Evolutionary conservation across 129 eudicot species (phyloP), one percentile per base, ranked within the genome.

Genomic region (Lactuca sativa): DNA sequence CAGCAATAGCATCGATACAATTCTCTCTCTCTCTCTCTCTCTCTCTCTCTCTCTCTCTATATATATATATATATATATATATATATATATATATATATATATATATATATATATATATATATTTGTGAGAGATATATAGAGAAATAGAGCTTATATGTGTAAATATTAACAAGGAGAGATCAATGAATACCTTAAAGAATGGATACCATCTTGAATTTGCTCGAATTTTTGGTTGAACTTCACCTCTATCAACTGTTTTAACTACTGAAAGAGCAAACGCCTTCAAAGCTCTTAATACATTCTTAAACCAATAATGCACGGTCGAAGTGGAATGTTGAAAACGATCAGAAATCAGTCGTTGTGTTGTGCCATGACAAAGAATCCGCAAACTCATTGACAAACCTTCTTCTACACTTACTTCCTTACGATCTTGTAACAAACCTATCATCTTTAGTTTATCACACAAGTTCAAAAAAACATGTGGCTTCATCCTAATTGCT

Each of bases 201-300:
- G n/a, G n/a, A n/a, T n/a, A n/a, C n/a, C n/a, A n/a, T n/a, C n/a
- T n/a, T n/a, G 32, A 63, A 16, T 62, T 4, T 38, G 67, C 53
- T 37, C 14, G 21, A 10, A 64, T n/a, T 64, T 64, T 21, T 12
- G 25, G 56, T 64, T 64, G 41, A 21, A 64, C 69, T 44, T 64
- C 69, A 41, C 69, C 56, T 16, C 11, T 21, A 6, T 64, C 15
- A 64, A 64, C 11, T 21, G 21, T 47, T 47, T 64, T 64, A 64
- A 44, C 69, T 8, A 64, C 21, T 64, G 56, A 43, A 64, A 64
- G 18, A 6, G 21, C 18, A 41, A 63, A 63, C 10, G 55, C 55
- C 15, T 63, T 41, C 47, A 65, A 30, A 40, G 57, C 69, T 44
- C 17, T 43, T 16, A 21, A 64, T 5, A 58, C 9, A 4, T 9